phyloP scores from a whole-genome alignment of 2,329 filamentous ascomycete genomes.

The Fusarium veterinarium region DNA sequence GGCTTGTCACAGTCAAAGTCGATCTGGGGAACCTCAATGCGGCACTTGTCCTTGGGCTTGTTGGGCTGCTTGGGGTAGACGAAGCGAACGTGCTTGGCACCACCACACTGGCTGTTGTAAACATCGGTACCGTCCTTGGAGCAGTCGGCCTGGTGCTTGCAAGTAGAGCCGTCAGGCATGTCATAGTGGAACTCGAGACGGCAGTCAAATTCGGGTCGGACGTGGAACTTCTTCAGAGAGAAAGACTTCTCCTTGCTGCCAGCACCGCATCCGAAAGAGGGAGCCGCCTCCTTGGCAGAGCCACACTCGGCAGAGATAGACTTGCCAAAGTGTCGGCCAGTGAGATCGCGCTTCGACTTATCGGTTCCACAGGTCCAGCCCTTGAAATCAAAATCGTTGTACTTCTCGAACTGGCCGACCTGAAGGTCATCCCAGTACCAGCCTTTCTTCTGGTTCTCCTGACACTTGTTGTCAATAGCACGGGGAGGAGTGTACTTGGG shows the following conservation, averaged over 20 bases:
- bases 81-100: constrained; percentile 84
- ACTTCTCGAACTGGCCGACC: constrained; percentile 70
- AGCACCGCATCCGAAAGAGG: constrained; percentile 65
- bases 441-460: constrained; percentile 73
- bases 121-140: constrained; percentile 74
- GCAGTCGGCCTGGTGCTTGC: constrained; percentile 82
- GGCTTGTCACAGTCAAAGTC: constrained; percentile 75
- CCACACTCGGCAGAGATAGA: constrained; percentile 68
- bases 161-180: constrained; percentile 84
- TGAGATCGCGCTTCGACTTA: constrained; percentile 67
- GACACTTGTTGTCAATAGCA: constrained; percentile 83
- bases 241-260: constrained; percentile 60
- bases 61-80: constrained; percentile 68
- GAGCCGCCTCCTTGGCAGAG: constrained; percentile 59
- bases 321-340: constrained; percentile 66
- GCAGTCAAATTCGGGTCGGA: constrained; percentile 79
- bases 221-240: constrained; percentile 79
- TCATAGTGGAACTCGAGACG: constrained; percentile 87
- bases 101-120: constrained; percentile 90
- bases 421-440: constrained; percentile 77
- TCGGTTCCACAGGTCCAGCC: constrained; percentile 77
- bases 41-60: constrained; percentile 69
- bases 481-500: constrained; percentile 72
- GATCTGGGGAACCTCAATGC: constrained; percentile 79
- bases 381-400: constrained; percentile 78